These are phyloP conservation scores for Hibiscus syriacus DNA, from an alignment of 345 rosid species.

Conservation along the genomic window DNA sequence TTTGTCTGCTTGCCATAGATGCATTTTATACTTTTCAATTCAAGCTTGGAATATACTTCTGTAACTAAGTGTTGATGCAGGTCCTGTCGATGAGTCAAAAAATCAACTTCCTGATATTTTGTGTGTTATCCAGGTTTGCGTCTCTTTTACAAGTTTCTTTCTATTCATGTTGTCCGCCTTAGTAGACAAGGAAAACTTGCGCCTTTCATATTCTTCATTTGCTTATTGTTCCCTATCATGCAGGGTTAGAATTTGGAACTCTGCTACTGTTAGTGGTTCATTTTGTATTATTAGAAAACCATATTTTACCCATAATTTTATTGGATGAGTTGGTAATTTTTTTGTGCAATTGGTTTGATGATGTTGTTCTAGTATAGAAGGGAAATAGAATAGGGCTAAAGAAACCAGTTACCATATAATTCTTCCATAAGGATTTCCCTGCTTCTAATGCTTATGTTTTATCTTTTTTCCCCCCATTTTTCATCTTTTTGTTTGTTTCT, in stretches of 20 bases:
- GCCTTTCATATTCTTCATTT: neutral
- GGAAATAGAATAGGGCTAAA: neutral
- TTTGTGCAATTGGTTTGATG: neutral
- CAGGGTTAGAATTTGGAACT: neutral
- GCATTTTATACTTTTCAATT: slow-evolving; percentile 7
- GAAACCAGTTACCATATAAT: neutral
- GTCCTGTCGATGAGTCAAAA: slow-evolving; percentile 88
- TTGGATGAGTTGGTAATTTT: neutral
- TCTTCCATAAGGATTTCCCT: neutral
- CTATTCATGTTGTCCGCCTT: neutral
- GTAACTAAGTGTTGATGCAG: slow-evolving; percentile 34
- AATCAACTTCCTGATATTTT: slow-evolving; percentile 87
- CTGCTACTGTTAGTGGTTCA: neutral
- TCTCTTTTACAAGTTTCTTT: neutral
- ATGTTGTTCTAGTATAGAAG: neutral
- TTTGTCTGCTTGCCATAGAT: slow-evolving; percentile 20
- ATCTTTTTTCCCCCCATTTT: neutral
- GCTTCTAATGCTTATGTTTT: neutral
- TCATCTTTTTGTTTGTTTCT: neutral
- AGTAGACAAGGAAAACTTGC: neutral
- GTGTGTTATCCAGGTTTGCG: slow-evolving; percentile 83
- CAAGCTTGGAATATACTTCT: slow-evolving; percentile 1
- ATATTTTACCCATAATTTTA: neutral
- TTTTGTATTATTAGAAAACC: neutral
- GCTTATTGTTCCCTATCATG: neutral